Evolutionary conservation across 495 filamentous ascomycete species (phyloP), one percentile per base, ranked within the genome.

Genomic region (Aspergillus avenaceus): DNA sequence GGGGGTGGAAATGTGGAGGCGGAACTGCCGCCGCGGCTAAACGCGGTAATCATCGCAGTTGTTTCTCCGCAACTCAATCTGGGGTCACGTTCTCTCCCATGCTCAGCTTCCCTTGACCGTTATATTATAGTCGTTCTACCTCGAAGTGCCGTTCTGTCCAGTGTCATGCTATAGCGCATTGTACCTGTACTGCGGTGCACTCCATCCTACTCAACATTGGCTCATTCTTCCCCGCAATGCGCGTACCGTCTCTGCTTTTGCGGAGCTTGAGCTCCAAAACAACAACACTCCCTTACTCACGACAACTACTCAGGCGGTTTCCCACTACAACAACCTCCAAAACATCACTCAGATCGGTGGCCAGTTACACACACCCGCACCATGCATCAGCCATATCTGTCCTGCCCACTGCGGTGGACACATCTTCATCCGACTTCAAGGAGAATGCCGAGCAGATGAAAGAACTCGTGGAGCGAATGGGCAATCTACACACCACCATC

Each of bases 381-480:
- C 85, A 91, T 71, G 84, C 85, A 5, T 70, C 70, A 21, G 83
- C 88, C 18, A 82, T 97, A 46, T 97, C 92, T 3, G 72, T 86
- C 26, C 70, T 98, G 36, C 85, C 82, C 48, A 87, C 84, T 14
- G 73, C 78, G 36, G 78, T 97, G 32, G 93, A 97, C 63, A 78
- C 85, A 0, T 79, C 80, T 5, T 90, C 88, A 5, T 65, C 80
- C 16, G 87, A 91, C 47, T 97, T 86, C 75, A 79, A 76, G 52
- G 86, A 95, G 53, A 97, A 98, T 76, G 80, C 77, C 58, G 64
- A 71, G 45, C 83, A 89, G 47, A 95, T 96, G 88, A 74, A 74
- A 43, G 81, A 87, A 55, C 76, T 90, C 28, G 81, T 86, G 52
- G 65, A 76, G 31, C 73, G 72, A 1, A 75, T 97, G 62, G 77